Conservation (phyloP, 164 flowering plant species). For the Tetracentron sinense region DNA sequence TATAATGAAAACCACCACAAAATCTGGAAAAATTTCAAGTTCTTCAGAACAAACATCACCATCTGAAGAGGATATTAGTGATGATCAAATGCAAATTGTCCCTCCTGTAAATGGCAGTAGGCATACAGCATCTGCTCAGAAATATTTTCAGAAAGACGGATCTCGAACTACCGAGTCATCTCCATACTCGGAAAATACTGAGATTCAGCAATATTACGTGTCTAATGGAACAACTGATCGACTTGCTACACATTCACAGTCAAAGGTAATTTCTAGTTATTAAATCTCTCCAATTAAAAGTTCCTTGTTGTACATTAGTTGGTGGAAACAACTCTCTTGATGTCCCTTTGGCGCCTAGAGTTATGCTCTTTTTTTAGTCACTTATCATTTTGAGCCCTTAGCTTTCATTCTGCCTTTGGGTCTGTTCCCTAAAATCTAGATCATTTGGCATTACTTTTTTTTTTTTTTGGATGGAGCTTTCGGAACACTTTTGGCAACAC, state of each 20-base stretch:
- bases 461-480: too few species aligned
- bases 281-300: too few species aligned
- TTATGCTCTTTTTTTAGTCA: too few species aligned
- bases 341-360: too few species aligned
- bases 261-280: constrained; percentile 29
- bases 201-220: constrained; percentile 16
- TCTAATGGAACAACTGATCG: constrained; percentile 16
- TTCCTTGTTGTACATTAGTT: too few species aligned
- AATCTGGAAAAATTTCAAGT: constrained; percentile 20
- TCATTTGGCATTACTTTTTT: too few species aligned
- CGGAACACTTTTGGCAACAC: too few species aligned
- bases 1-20: constrained; percentile 8
- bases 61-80: constrained; percentile 28
- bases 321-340: too few species aligned
- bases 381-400: too few species aligned
- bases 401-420: too few species aligned
- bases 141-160: background rate
- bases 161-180: background rate
- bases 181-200: constrained; percentile 9
- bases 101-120: constrained; percentile 16
- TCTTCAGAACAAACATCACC: constrained; percentile 28
- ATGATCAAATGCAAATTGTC: constrained; percentile 15
- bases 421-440: too few species aligned
- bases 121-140: constrained; percentile 17
- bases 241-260: constrained; percentile 8